A percentile compares a stretch with the other conserved stretches of the same genome.
These are phyloP conservation scores for Hyphopichia buzzinii DNA, from an alignment of 1,139 yeast genomes.

Conservation along the genomic window DNA sequence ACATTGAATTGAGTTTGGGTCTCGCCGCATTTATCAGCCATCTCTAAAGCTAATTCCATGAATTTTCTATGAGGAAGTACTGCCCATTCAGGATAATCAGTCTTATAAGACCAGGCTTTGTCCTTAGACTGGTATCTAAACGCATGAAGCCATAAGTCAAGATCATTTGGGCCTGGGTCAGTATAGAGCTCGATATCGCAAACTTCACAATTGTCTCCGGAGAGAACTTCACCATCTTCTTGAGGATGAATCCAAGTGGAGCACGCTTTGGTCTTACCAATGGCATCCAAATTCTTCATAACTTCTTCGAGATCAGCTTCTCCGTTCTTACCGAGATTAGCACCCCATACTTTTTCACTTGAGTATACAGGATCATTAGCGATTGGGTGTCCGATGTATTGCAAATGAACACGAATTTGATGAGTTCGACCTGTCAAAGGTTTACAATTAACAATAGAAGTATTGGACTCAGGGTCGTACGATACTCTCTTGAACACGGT, in stretches of 20 bases:
- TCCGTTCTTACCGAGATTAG: slow-evolving; percentile 52
- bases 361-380: slow-evolving; percentile 90
- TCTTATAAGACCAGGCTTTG: slow-evolving; percentile 70
- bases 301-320: slow-evolving; percentile 48
- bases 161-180: slow-evolving; percentile 85
- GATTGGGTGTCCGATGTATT: slow-evolving; percentile 82
- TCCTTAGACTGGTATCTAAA: slow-evolving; percentile 63
- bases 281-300: slow-evolving; percentile 46
- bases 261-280: slow-evolving; percentile 70
- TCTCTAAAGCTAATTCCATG: slow-evolving; percentile 65
- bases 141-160: slow-evolving; percentile 90
- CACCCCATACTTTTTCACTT: slow-evolving; percentile 72
- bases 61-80: slow-evolving; percentile 51
- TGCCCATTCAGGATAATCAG: slow-evolving; percentile 89
- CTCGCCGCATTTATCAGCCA: slow-evolving; percentile 80
- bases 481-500: slow-evolving; percentile 55
- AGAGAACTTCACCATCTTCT: slow-evolving; percentile 59
- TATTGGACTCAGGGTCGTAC: slow-evolving; percentile 54
- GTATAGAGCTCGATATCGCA: slow-evolving; percentile 77
- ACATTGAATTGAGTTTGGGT: slow-evolving; percentile 89
- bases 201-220: slow-evolving; percentile 56
- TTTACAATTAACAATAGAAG: slow-evolving; percentile 74
- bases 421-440: slow-evolving; percentile 95
- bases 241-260: slow-evolving; percentile 65
- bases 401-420: slow-evolving; percentile 90